Conservation (phyloP, 2,329 filamentous ascomycete species). For the Ophiognomonia clavigignenti-juglandacearum region DNA sequence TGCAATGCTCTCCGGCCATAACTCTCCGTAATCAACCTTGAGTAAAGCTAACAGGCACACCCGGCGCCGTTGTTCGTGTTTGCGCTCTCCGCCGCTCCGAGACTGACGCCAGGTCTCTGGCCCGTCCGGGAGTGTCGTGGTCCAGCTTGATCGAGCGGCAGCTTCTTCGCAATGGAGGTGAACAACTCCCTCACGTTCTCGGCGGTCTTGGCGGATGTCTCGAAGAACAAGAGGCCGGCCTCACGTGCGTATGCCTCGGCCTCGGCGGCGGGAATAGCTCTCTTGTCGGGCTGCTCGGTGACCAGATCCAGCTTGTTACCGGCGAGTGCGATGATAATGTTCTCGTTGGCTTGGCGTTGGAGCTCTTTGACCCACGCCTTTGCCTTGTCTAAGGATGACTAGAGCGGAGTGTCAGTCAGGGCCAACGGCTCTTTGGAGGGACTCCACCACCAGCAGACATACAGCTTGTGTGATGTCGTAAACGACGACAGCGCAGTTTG, state of each 20-base stretch:
- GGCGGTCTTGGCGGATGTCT: conserved; percentile 95
- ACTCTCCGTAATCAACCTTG: neutral
- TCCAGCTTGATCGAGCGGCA: conserved; percentile 94
- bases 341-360: conserved; percentile 97
- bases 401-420: conserved; percentile 20
- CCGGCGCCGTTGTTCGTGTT: conserved; percentile 53
- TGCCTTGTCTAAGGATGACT: conserved; percentile 97
- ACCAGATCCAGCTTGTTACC: conserved; percentile 98
- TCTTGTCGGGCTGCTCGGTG: conserved; percentile 90
- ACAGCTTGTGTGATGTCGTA: conserved; percentile 99
- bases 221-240: conserved; percentile 93
- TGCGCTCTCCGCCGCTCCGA: conserved; percentile 47
- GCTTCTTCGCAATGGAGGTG: conserved; percentile 95
- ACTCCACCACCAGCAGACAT: conserved; percentile 32
- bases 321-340: conserved; percentile 96
- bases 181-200: conserved; percentile 96
- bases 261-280: conserved; percentile 81
- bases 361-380: conserved; percentile 99
- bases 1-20: neutral
- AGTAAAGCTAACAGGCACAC: conserved; percentile 47
- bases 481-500: conserved; percentile 97
- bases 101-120: conserved; percentile 54
- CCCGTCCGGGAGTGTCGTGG: conserved; percentile 74
- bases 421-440: too few species aligned
- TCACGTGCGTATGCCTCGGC: conserved; percentile 94